phyloP scores from a whole-genome alignment of 2,329 filamentous ascomycete genomes.

The Nigrospora oryzae region DNA sequence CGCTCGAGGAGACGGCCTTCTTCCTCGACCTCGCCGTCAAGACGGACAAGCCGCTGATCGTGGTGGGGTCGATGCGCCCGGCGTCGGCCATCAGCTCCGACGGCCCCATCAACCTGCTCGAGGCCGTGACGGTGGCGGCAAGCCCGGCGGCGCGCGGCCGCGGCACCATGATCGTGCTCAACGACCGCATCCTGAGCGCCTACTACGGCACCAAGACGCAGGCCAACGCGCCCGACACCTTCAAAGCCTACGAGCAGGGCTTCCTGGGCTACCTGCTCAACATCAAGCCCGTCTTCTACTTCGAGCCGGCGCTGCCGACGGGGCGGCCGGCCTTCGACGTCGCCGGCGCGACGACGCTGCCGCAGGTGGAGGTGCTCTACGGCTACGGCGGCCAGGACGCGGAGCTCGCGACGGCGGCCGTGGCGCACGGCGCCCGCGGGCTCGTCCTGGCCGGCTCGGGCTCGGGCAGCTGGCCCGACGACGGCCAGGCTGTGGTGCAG shows the following conservation, averaged over 20 bases:
- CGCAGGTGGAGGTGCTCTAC: constrained; percentile 48
- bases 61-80: constrained; percentile 57
- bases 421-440: constrained; percentile 40
- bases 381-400: constrained; percentile 44
- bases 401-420: constrained; percentile 35
- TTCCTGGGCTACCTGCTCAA: constrained; percentile 50
- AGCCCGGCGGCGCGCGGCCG: constrained; percentile 34
- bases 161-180: constrained; percentile 52
- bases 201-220: constrained; percentile 55
- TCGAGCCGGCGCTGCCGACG: constrained; percentile 37
- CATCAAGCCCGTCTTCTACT: constrained; percentile 53
- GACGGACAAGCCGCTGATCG: constrained; percentile 48
- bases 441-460: constrained; percentile 48
- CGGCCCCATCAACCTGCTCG: constrained; percentile 54
- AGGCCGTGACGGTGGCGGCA: constrained; percentile 48
- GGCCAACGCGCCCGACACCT: constrained; percentile 55
- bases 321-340: constrained; percentile 35
- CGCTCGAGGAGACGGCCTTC: constrained; percentile 55
- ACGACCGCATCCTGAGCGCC: constrained; percentile 50
- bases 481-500: constrained; percentile 29
- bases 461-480: constrained; percentile 37
- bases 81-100: constrained; percentile 55
- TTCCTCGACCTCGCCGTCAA: constrained; percentile 51
- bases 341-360: constrained; percentile 26
- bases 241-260: constrained; percentile 48